Evolutionary conservation across 73 alveolate genomes (phyloP).

Genomic region (Tetrahymena malaccensis): DNA sequence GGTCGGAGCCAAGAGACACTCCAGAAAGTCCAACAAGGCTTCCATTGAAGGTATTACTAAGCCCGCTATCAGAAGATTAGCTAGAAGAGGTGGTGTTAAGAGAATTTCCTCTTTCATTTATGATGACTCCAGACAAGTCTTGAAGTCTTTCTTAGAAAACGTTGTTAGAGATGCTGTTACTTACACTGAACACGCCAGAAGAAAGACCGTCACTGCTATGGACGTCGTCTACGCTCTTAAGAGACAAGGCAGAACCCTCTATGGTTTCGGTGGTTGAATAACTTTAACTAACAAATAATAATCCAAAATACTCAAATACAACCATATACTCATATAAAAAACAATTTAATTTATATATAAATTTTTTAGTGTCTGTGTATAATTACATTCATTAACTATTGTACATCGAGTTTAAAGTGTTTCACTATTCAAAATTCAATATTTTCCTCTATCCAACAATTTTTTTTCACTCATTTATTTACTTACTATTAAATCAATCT

Average conservation of each 20-base stretch:
- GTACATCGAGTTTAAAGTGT: not conserved
- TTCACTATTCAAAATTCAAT: not conserved
- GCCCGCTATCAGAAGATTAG: constrained; percentile 87
- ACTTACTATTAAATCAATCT: no score
- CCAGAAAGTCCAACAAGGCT: constrained; percentile 52
- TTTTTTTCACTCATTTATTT: not conserved
- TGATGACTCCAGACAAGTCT: constrained; percentile 75
- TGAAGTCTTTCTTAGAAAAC: constrained; percentile 59
- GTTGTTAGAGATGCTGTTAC: constrained; percentile 73
- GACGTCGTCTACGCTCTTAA: constrained; percentile 78
- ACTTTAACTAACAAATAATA: not conserved
- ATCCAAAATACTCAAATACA: not conserved
- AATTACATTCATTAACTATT: not conserved
- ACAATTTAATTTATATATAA: not conserved
- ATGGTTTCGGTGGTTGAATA: constrained; percentile 61
- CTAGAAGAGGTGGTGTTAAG: constrained; percentile 91
- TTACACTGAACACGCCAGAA: constrained; percentile 79
- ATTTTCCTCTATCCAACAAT: not conserved
- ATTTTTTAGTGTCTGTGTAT: not conserved
- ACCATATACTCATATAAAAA: not conserved
- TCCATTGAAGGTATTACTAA: constrained; percentile 73
- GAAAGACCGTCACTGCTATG: constrained; percentile 78
- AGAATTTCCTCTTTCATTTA: constrained; percentile 71
- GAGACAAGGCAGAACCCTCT: constrained; percentile 78
- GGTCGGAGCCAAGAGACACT: constrained; percentile 62